Evolutionary conservation across 1,284 basidiomycete species (phyloP).

Genomic region (Trichosporon inkin): DNA sequence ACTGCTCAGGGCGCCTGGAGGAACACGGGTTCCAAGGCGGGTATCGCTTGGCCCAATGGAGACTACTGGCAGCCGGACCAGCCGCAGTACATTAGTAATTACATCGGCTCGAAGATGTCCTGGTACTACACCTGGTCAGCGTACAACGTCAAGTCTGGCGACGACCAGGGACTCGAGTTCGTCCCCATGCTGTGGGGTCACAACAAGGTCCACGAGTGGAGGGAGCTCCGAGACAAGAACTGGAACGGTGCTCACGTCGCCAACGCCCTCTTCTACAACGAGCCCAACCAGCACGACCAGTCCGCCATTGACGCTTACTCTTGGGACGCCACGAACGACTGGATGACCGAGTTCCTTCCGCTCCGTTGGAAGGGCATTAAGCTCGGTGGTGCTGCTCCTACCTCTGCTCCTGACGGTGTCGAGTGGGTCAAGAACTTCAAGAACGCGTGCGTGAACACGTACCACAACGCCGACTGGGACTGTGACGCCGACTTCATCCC

Average conservation of each 20-base stretch:
- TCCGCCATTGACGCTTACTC: conserved; percentile 60
- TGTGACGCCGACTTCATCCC: conserved; percentile 41
- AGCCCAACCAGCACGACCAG: conserved; percentile 61
- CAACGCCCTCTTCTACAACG: conserved; percentile 62
- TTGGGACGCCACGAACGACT: conserved; percentile 49
- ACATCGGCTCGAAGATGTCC: conserved; percentile 36
- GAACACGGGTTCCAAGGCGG: conserved; percentile 55
- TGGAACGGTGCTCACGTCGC: conserved; percentile 52
- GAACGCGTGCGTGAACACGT: conserved; percentile 48
- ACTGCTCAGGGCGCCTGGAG: conserved; percentile 12
- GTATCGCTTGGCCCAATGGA: conserved; percentile 63
- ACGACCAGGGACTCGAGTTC: conserved; percentile 54
- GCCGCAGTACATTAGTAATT: conserved; percentile 53
- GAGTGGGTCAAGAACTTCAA: conserved; percentile 63
- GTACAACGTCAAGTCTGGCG: conserved; percentile 20
- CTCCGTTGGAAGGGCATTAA: neutral
- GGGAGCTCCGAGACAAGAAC: conserved; percentile 39
- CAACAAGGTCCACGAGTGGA: conserved; percentile 32
- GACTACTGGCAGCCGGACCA: conserved; percentile 6
- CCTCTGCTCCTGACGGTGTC: conserved; percentile 10
- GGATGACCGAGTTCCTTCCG: conserved; percentile 62
- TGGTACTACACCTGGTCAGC: conserved; percentile 50
- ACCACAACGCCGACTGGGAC: conserved; percentile 29
- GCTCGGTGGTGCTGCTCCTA: conserved; percentile 52
- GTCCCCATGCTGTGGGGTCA: conserved; percentile 70